Evolutionary conservation across 1,284 basidiomycete genomes (phyloP).

Genomic region (Agroathelia rolfsii): DNA sequence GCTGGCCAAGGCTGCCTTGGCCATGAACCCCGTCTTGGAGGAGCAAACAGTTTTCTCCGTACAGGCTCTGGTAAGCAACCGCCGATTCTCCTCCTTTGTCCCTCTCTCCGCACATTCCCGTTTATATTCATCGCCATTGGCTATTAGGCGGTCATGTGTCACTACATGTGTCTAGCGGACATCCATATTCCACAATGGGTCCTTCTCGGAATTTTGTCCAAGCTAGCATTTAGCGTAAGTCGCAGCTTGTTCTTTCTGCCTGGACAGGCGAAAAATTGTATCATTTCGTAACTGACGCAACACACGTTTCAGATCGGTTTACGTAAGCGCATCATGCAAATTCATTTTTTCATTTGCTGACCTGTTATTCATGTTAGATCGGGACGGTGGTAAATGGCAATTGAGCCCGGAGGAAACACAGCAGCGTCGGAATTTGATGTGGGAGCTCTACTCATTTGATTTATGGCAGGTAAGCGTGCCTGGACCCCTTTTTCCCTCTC

Average conservation of each 20-base stretch:
- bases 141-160: no score
- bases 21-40: slow-evolving; percentile 52
- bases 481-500: slow-evolving; percentile 6
- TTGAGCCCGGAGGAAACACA: slow-evolving; percentile 47
- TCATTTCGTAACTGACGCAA: slow-evolving; percentile 10
- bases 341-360: no score
- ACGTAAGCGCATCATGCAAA: no score
- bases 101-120: slow-evolving; percentile 16
- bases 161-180: slow-evolving; percentile 60
- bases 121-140: slow-evolving; percentile 41
- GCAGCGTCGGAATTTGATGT: slow-evolving; percentile 50
- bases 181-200: slow-evolving; percentile 57
- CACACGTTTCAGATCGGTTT: slow-evolving; percentile 42
- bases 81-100: slow-evolving; percentile 15
- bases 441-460: slow-evolving; percentile 58
- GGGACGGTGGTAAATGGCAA: slow-evolving; percentile 63
- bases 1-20: slow-evolving; percentile 46
- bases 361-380: no score
- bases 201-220: slow-evolving; percentile 57
- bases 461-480: slow-evolving; percentile 49
- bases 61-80: slow-evolving; percentile 46
- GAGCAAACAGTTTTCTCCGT: slow-evolving; percentile 51
- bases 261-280: no score
- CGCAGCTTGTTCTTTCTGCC: slow-evolving; percentile 5
- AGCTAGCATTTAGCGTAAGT: slow-evolving; percentile 59